Conservation (phyloP, 139 green algal species). For the Dunaliella primolecta region DNA sequence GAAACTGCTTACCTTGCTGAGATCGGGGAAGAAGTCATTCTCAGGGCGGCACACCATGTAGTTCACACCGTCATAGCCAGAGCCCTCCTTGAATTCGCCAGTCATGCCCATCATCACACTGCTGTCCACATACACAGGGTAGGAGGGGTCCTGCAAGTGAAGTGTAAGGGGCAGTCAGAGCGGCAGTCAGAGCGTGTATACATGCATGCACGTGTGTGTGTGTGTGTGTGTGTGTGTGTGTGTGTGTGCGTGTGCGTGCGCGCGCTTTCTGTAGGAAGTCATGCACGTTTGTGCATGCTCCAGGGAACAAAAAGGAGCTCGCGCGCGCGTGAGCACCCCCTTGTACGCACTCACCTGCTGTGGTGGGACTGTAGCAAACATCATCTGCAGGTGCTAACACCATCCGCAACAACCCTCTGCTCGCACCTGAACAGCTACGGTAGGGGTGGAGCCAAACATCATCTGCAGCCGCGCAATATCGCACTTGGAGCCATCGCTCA, state of each 20-base stretch:
- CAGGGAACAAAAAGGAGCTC: too few species aligned
- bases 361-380: too few species aligned
- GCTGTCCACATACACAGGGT: slow-evolving; percentile 98
- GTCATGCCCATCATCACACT: slow-evolving; percentile 98
- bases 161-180: not conserved
- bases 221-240: too few species aligned
- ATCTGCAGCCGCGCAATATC: slow-evolving; percentile 96
- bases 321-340: too few species aligned
- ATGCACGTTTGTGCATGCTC: too few species aligned
- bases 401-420: too few species aligned
- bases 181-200: too few species aligned
- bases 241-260: too few species aligned
- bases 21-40: slow-evolving; percentile 98
- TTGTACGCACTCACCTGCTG: too few species aligned
- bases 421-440: slow-evolving; percentile 57
- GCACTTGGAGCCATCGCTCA: slow-evolving; percentile 98
- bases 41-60: slow-evolving; percentile 95
- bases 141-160: slow-evolving; percentile 90
- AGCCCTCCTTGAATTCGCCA: slow-evolving; percentile 66
- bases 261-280: too few species aligned
- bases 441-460: slow-evolving; percentile 60
- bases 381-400: too few species aligned
- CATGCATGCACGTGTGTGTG: too few species aligned
- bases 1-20: slow-evolving; percentile 72
- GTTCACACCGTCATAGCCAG: slow-evolving; percentile 82